Evolutionary conservation across 2,329 filamentous ascomycete species (phyloP).

Genomic region (Rhynchosporium secalis): DNA sequence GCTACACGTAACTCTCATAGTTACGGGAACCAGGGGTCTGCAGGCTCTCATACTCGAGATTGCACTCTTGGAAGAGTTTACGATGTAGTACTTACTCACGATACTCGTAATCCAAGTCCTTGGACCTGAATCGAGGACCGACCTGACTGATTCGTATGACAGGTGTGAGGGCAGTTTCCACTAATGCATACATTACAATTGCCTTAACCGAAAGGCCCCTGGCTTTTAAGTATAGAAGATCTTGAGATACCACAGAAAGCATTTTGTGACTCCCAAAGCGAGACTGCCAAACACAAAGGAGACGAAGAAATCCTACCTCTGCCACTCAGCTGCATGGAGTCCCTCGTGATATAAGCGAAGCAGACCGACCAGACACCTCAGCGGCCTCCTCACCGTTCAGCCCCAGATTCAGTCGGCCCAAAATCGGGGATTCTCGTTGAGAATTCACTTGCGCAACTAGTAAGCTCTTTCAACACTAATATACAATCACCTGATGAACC

Average conservation of each 20-base stretch:
- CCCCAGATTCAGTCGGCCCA: background rate
- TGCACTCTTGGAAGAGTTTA: too few relatives aligned
- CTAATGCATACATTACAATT: too few relatives aligned
- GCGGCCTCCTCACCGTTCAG: conserved; percentile 1
- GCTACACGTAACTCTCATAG: too few relatives aligned
- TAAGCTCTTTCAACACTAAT: background rate
- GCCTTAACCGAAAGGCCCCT: too few relatives aligned
- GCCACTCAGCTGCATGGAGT: background rate
- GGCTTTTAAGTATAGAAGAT: too few relatives aligned
- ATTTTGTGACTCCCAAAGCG: background rate
- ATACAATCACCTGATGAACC: conserved; percentile 3
- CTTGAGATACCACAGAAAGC: background rate
- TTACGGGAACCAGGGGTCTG: too few relatives aligned
- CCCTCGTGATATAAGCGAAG: conserved; percentile 11
- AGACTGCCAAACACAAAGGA: background rate
- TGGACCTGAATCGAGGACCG: too few relatives aligned
- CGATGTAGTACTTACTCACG: too few relatives aligned
- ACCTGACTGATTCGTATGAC: too few relatives aligned
- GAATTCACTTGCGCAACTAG: background rate
- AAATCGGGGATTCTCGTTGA: background rate
- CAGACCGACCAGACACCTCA: background rate
- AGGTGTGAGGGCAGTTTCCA: too few relatives aligned
- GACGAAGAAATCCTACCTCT: background rate
- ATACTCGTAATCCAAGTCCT: too few relatives aligned
- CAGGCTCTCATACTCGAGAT: too few relatives aligned